Evolutionary conservation across 2,329 filamentous ascomycete species (phyloP).

Genomic region (Microdochium bolleyi): DNA sequence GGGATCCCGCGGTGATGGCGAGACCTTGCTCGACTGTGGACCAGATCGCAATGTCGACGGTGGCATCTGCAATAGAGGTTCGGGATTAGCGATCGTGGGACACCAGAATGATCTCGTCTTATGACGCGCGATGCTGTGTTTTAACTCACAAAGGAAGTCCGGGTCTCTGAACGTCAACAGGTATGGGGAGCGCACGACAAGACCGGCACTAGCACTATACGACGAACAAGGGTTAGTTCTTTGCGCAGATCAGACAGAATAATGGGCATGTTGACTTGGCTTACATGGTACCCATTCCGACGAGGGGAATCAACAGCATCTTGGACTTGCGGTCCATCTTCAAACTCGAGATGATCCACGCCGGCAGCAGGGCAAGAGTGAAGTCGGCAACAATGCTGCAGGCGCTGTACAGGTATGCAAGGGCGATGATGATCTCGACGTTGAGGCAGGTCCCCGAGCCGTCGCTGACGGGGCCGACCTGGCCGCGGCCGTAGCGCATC

Average conservation of each 20-base stretch:
- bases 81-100: not conserved
- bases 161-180: constrained; percentile 26
- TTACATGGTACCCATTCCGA: constrained; percentile 36
- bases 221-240: not conserved
- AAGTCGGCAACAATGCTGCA: constrained; percentile 28
- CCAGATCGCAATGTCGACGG: constrained; percentile 37
- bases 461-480: not conserved
- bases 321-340: constrained; percentile 37
- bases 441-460: constrained; percentile 11
- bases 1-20: constrained; percentile 37
- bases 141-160: constrained; percentile 33
- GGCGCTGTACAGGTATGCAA: constrained; percentile 32
- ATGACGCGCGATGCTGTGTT: not conserved
- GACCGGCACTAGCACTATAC: constrained; percentile 32
- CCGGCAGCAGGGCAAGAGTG: constrained; percentile 27
- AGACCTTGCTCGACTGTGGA: constrained; percentile 38
- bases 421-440: constrained; percentile 26
- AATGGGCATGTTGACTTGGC: not conserved
- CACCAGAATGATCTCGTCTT: no score
- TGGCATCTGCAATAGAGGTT: constrained; percentile 18
- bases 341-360: constrained; percentile 35
- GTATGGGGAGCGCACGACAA: constrained; percentile 31
- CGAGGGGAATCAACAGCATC: constrained; percentile 29
- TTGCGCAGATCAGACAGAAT: not conserved
- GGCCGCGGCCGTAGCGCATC: not conserved